A percentile compares a stretch with the other conserved stretches of the same genome.
These are phyloP conservation scores for Schwanniomyces polymorphus DNA, from an alignment of 805 yeast species.

Conservation along the genomic window DNA sequence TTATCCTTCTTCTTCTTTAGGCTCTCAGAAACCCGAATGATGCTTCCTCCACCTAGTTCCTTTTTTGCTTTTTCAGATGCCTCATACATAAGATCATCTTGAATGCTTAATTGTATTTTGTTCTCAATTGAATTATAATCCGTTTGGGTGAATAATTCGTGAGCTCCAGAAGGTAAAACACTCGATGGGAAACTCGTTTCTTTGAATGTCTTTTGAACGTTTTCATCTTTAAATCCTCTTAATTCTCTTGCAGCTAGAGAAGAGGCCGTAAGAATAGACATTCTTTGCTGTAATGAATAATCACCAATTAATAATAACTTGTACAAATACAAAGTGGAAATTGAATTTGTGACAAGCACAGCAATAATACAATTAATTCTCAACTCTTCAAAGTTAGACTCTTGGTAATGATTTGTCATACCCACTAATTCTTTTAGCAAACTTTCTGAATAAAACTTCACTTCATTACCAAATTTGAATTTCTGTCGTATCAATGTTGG, in stretches of 20 bases:
- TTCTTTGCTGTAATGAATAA: constrained; percentile 75
- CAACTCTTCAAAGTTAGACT: constrained; percentile 60
- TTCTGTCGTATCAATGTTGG: constrained; percentile 69
- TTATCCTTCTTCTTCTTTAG: constrained; percentile 16
- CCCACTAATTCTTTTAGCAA: constrained; percentile 53
- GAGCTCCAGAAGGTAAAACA: constrained; percentile 48
- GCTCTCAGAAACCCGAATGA: constrained; percentile 42
- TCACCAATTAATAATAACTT: constrained; percentile 65
- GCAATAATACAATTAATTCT: constrained; percentile 67
- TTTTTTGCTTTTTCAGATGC: constrained; percentile 31
- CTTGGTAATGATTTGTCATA: constrained; percentile 56
- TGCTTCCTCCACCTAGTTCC: constrained; percentile 36
- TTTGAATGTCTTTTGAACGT: constrained; percentile 35
- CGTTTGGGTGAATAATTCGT: constrained; percentile 13
- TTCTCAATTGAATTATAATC: neutral
- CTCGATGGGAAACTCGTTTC: constrained; percentile 34
- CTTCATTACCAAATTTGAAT: constrained; percentile 57
- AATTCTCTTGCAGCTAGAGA: constrained; percentile 75
- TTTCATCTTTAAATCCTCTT: constrained; percentile 56
- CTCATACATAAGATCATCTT: constrained; percentile 32
- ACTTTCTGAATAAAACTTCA: constrained; percentile 55
- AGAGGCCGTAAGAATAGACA: constrained; percentile 64
- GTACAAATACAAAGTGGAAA: constrained; percentile 45
- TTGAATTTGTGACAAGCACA: constrained; percentile 51
- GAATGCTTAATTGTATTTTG: constrained; percentile 18